These are phyloP conservation scores for Scutellaria minor DNA, from an alignment of 257 asterid species.

Conservation along the genomic window DNA sequence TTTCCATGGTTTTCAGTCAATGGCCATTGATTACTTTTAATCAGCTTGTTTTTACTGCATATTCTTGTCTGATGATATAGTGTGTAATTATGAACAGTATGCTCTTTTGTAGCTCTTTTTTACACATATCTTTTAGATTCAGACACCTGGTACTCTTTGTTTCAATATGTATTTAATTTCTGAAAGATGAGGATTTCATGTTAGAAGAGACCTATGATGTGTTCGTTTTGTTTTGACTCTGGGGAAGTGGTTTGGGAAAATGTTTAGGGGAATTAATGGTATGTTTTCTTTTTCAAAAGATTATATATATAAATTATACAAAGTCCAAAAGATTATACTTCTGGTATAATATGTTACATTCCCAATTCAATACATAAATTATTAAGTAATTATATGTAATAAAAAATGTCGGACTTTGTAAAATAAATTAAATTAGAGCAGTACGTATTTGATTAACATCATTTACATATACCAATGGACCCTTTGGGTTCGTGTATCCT, in stretches of 20 bases:
- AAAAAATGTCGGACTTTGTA: too few relatives aligned
- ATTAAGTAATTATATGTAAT: too few relatives aligned
- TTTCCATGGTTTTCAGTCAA: slow-evolving; percentile 10
- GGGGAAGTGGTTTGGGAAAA: background rate
- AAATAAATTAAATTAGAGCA: too few relatives aligned
- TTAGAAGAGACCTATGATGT: background rate
- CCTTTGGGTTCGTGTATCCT: too few relatives aligned
- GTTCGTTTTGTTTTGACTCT: background rate
- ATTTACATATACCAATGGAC: too few relatives aligned
- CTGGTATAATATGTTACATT: too few relatives aligned
- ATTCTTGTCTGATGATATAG: slow-evolving; percentile 7
- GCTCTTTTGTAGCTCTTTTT: slow-evolving; percentile 11
- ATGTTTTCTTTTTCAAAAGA: background rate
- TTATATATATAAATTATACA: background rate
- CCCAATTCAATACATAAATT: too few relatives aligned
- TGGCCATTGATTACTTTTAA: slow-evolving; percentile 4
- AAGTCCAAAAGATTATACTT: too few relatives aligned
- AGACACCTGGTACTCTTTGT: slow-evolving; percentile 4
- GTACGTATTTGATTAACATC: too few relatives aligned
- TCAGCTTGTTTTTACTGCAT: slow-evolving; percentile 22
- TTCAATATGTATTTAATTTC: slow-evolving; percentile 9
- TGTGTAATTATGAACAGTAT: background rate
- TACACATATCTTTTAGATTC: slow-evolving; percentile 14
- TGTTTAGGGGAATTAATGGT: background rate
- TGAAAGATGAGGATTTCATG: slow-evolving; percentile 23